Evolutionary conservation across 2,329 filamentous ascomycete genomes (phyloP), one percentile per base, ranked within the genome.

Genomic region (Colletotrichum karsti): DNA sequence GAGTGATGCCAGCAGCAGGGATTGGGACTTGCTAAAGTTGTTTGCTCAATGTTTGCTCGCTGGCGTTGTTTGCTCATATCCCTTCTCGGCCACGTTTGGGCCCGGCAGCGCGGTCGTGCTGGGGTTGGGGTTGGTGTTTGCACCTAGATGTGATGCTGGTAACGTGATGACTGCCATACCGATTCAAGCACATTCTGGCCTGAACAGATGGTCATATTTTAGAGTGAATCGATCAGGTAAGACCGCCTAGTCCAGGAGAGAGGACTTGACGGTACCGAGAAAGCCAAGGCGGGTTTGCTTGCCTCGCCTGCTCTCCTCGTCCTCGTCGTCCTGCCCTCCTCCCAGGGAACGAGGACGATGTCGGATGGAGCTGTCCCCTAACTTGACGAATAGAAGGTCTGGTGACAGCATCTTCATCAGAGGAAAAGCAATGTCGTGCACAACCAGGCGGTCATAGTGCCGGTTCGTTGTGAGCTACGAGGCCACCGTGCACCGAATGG

Each of bases 401-500:
- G 13, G 30, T 46, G 35, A 57, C 28, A 56, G 13, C 60, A 54
- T 67, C 60, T 67, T 46, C 53, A 53, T 64, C 53, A 28, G 33
- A 63, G 24, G 18, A 26, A 53, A 64, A 67, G 44, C 22, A 57
- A 53, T 35, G 35, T 50, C 28, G 44, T 41, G 28, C 35, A 39
- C n/a, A 46, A 48, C 37, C 57, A 37, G 44, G 37, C 13, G 37
- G 37, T 48, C 28, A 51, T 39, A 37, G 53, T 41, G 60, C 26
- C 20, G 54, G 24, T 9, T 54, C 24, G 53, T 53, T 13, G 18
- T 39, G 24, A 12, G 37, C 60, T 67, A 58, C 20, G 46, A 58
- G 60, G 30, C 53, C 46, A 51, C 44, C 53, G 28, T 64, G 64
- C 37, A 57, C 54, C 28, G 35, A 57, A 39, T 53, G 44, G 60